Evolutionary conservation across 2,329 filamentous ascomycete species (phyloP).

Genomic region (Fusarium zealandicum): DNA sequence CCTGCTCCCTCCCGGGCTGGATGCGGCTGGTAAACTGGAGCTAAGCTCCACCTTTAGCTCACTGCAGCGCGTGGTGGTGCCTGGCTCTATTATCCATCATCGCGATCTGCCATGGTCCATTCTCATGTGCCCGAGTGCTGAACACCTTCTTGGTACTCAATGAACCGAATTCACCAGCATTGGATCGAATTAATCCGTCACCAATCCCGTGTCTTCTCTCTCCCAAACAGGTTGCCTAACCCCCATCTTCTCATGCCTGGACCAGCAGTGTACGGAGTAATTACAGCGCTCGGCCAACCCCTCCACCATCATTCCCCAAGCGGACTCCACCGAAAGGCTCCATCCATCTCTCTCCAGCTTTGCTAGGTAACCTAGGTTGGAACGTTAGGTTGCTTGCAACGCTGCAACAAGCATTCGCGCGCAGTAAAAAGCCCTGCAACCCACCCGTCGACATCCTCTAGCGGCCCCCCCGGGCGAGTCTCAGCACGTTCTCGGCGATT

Average conservation of each 20-base stretch:
- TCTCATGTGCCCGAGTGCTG: conserved; percentile 3
- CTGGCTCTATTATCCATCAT: conserved; percentile 17
- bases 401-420: conserved; percentile 10
- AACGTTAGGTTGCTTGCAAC: conserved; percentile 15
- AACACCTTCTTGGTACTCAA: background rate
- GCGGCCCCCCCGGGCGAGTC: conserved; percentile 25
- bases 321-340: background rate
- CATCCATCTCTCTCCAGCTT: conserved; percentile 14
- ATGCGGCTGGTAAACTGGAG: conserved; percentile 20
- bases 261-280: conserved; percentile 3
- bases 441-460: conserved; percentile 32
- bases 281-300: background rate
- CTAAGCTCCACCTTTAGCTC: conserved; percentile 21
- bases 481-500: conserved; percentile 20
- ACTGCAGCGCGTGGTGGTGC: conserved; percentile 19
- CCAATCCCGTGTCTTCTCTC: background rate
- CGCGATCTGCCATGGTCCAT: conserved; percentile 28
- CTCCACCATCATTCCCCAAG: background rate
- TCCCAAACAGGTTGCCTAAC: background rate
- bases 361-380: no score
- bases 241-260: background rate
- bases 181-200: background rate
- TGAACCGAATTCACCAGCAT: background rate
- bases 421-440: conserved; percentile 22
- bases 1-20: conserved; percentile 13